Percentiles rank a stretch among this genome's conserved stretches.
Conservation (phyloP, 2,329 filamentous ascomycete species). For the Fusarium liriodendri region DNA sequence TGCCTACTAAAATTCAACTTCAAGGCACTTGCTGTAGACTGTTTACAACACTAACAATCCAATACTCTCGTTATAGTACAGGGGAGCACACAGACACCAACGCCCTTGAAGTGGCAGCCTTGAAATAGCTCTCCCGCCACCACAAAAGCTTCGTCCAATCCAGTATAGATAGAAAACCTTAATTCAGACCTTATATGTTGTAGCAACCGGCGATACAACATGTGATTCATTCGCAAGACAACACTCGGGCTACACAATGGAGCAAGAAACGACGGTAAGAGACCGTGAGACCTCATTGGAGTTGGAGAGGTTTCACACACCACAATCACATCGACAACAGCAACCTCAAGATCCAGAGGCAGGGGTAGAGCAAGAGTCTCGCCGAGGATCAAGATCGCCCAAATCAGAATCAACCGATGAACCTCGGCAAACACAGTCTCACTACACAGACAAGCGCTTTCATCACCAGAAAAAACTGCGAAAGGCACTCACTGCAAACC, state of each 20-base stretch:
- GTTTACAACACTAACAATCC: background rate
- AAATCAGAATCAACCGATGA: background rate
- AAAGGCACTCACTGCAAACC: slow-evolving; percentile 21
- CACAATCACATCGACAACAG: background rate
- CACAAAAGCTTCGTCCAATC: background rate
- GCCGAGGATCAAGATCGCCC: slow-evolving; percentile 6
- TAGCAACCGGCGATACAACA: background rate
- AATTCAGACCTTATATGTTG: background rate
- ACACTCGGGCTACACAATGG: background rate
- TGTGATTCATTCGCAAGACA: background rate
- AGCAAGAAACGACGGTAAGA: background rate
- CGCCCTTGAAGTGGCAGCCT: background rate
- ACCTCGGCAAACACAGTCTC: background rate
- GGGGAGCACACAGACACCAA: background rate
- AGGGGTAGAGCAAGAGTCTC: slow-evolving; percentile 21
- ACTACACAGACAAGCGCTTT: background rate
- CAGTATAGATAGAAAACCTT: slow-evolving; percentile 16
- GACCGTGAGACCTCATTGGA: background rate
- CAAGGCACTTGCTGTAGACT: background rate
- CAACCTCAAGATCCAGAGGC: background rate
- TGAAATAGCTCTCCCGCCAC: slow-evolving; percentile 2
- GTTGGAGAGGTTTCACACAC: slow-evolving; percentile 10
- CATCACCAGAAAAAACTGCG: slow-evolving; percentile 21
- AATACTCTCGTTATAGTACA: no score
- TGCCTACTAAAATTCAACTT: background rate